Evolutionary conservation across 495 filamentous ascomycete species (phyloP), one percentile per base, ranked within the genome.

Genomic region (Cercophora samala): DNA sequence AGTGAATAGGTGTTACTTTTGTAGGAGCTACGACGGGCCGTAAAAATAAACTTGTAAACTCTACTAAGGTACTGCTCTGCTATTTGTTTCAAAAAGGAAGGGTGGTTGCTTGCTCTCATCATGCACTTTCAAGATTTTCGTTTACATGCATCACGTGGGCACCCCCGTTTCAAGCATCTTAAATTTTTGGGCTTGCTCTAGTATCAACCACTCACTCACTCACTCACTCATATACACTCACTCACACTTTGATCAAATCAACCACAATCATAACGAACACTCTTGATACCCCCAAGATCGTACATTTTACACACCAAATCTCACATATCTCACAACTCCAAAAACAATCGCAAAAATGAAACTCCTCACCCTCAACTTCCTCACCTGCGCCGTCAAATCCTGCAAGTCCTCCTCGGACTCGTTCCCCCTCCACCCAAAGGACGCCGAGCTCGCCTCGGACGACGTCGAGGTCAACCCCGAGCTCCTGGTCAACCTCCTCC

Each of bases 281-380:
- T 55, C 32, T 56, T 66, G 5, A 59, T 22, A 67, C 8, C 4
- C 54, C 37, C 46, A 19, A 5, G 58, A 64, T 55, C 19, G n/a
- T n/a, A n/a, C 51, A n/a, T 32, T 62, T 24, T 17, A 6, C 1
- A 46, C 18, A 46, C 15, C 15, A 15, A 62, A 62, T 4, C 0
- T 29, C n/a, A 62, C 60, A 11, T 18, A 3, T 15, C 13, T 21
- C 53, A 56, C n/a, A 21, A 56, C 53, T n/a, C n/a, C 6, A 17
- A 56, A 59, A 32, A 60, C 54, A 60, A 52, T 8, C 8, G 18
- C 59, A 74, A 80, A 78, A 66, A 97, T 99, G 95, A 99, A 98
- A 78, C 81, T 99, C 67, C 86, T 99, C 58, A 98, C 93, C 59
- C 90, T 94, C 70, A 98, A 98, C 79, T 99, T 98, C 78, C 84